Evolutionary conservation across 805 yeast species (phyloP), one percentile per base, ranked within the genome.

Genomic region (Candida vartiovaarae): DNA sequence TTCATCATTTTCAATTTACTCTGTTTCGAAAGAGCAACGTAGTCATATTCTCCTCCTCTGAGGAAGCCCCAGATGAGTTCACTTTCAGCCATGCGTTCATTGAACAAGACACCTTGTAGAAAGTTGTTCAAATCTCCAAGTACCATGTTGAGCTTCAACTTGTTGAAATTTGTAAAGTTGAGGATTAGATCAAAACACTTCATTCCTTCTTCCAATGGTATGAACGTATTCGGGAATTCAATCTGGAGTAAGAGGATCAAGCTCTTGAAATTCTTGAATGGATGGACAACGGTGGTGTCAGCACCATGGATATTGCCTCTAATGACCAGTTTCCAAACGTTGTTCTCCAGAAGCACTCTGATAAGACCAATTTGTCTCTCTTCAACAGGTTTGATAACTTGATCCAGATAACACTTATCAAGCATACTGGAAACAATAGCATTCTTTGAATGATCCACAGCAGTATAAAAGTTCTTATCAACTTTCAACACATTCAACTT

Each of bases 101-200:
- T 78, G 36, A 63, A 57, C 6, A 63, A 46, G 4, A 80, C 48
- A n/a, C 68, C 57, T 20, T 68, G 60, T 10, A 84, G 55, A 32
- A 80, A 63, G 6, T 71, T 49, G 50, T 82, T 82, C 32, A 82
- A 49, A 32, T 66, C 62, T 32, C 71, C 68, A 23, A 78, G 57
- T 32, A 76, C 60, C 31, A 73, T 65, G 50, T 78, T 78, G 32
- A 75, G 51, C 38, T 70, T 67, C 36, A 69, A 55, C 50, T 78
- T 79, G 48, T 68, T 70, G 49, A 56, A 57, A n/a, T 53, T 50
- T 8, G 55, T 45, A 10, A 62, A 47, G 32, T 54, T 55, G 35
- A 55, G 40, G 5, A 49, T 15, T 26, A 53, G 38, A 8, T 48
- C 52, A 39, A 59, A 57, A 5, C 36, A 43, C 7, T 46, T 52